Conservation (phyloP, 2,329 filamentous ascomycete species). For the Trichoderma harzianum region DNA sequence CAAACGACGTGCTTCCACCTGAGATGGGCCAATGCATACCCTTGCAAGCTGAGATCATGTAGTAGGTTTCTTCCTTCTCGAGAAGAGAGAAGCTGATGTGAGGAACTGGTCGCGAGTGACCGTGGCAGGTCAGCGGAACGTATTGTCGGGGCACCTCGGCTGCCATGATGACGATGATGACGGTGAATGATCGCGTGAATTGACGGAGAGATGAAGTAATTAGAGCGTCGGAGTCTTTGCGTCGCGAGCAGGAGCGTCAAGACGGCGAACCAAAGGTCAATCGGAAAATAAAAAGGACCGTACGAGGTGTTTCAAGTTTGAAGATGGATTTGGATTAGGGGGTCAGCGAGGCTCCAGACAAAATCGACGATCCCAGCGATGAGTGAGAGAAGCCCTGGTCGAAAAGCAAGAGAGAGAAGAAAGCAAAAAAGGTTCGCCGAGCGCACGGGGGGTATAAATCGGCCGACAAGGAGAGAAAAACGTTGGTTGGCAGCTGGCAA, state of each 20-base stretch:
- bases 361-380: background rate
- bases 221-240: background rate
- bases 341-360: background rate
- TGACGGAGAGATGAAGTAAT: background rate
- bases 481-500: background rate
- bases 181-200: background rate
- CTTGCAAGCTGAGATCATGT: slow-evolving; percentile 91
- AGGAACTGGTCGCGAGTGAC: slow-evolving; percentile 87
- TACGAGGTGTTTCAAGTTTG: background rate
- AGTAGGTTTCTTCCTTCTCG: slow-evolving; percentile 80
- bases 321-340: background rate
- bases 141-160: slow-evolving; percentile 52
- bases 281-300: background rate
- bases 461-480: background rate
- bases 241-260: background rate
- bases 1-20: background rate
- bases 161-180: slow-evolving; percentile 29
- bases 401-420: background rate
- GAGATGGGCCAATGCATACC: slow-evolving; percentile 44
- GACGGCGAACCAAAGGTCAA: background rate
- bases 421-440: background rate
- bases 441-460: background rate
- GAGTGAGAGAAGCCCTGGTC: background rate
- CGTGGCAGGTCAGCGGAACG: slow-evolving; percentile 89
- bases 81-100: slow-evolving; percentile 86